Evolutionary conservation across 352 stramenopile genomes (phyloP).

Genomic region (Pythium rhizo-oryzae): DNA sequence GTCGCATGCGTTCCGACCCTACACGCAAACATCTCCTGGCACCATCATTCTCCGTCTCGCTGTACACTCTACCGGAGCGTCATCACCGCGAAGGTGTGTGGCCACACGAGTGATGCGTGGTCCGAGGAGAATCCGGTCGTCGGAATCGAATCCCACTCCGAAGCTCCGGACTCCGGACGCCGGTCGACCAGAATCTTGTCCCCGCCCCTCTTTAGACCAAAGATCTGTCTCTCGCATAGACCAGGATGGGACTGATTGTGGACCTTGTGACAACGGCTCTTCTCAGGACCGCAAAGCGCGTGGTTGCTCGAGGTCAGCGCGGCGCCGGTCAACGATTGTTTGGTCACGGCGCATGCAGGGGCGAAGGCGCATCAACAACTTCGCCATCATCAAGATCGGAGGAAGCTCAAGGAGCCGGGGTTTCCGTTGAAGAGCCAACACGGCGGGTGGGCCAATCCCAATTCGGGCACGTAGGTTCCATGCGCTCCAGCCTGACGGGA

Average conservation of each 20-base stretch:
- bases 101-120: constrained; percentile 14
- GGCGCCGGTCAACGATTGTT: background rate
- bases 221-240: background rate
- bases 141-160: constrained; percentile 4
- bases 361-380: constrained; percentile 11
- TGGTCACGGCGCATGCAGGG: background rate
- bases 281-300: constrained; percentile 1
- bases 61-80: background rate
- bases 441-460: no score
- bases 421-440: background rate
- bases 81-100: constrained; percentile 15
- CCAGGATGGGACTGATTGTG: background rate
- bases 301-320: background rate
- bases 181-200: background rate
- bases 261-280: constrained; percentile 12
- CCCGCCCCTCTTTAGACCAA: background rate
- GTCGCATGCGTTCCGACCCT: constrained; percentile 1
- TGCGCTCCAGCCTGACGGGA: background rate
- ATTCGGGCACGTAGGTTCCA: background rate
- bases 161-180: background rate
- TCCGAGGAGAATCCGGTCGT: constrained; percentile 4
- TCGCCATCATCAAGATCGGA: constrained; percentile 20
- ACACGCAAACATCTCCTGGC: constrained; percentile 6
- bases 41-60: constrained; percentile 15
- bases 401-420: background rate